A percentile compares a stretch with the other conserved stretches of the same genome.
phyloP scores from a whole-genome alignment of 306 rosid genomes.

The Glycine latifolia region DNA sequence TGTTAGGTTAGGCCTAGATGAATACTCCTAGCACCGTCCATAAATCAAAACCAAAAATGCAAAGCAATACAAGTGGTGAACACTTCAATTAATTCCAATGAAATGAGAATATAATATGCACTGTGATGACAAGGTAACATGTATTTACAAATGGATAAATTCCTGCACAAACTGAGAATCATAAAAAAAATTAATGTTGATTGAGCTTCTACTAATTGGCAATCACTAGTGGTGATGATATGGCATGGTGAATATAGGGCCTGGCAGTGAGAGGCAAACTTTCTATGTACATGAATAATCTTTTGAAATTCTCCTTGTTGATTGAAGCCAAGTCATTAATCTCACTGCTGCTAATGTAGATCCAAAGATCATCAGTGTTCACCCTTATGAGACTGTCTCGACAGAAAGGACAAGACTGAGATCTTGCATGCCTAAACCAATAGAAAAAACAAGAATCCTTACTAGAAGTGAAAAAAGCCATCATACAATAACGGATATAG shows the following conservation, averaged over 20 bases:
- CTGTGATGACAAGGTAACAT: conserved; percentile 7
- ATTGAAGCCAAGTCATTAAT: conserved; percentile 67
- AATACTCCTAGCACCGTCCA: too few relatives aligned
- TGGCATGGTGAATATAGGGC: conserved; percentile 56
- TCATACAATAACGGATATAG: not conserved
- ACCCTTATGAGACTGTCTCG: conserved; percentile 75
- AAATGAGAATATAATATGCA: conserved; percentile 21
- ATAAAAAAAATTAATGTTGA: conserved; percentile 9
- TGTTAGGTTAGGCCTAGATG: too few relatives aligned
- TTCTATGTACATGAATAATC: conserved; percentile 69
- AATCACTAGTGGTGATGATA: conserved; percentile 46
- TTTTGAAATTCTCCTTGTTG: conserved; percentile 72
- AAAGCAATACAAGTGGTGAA: not conserved
- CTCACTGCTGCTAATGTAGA: conserved; percentile 70
- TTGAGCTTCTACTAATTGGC: conserved; percentile 34
- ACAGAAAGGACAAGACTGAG: conserved; percentile 92
- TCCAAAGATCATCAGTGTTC: conserved; percentile 83
- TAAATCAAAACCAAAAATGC: not conserved
- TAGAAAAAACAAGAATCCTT: not conserved
- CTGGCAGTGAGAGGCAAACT: conserved; percentile 73
- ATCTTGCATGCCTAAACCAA: conserved; percentile 65
- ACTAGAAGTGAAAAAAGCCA: not conserved
- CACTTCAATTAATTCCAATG: conserved; percentile 24
- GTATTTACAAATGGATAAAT: conserved; percentile 53
- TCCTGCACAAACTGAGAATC: conserved; percentile 43